Evolutionary conservation across 768 basidiomycete genomes (phyloP).

Genomic region (Sistotremastrum suecicum): DNA sequence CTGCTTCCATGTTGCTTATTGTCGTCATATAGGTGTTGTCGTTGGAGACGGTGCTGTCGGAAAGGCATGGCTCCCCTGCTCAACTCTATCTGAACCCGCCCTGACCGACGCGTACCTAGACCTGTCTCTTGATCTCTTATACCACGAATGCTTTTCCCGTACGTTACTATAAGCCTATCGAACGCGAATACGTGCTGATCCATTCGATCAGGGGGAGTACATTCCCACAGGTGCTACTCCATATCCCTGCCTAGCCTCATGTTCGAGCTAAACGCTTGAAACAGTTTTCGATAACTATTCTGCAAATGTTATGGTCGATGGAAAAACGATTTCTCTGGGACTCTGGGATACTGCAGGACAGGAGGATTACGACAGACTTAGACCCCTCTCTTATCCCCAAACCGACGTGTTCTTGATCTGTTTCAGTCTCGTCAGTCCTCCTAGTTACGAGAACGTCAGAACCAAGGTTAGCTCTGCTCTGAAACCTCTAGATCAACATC

Average conservation of each 20-base stretch:
- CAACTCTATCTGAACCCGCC: neutral
- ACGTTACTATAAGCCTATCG: slow-evolving; percentile 20
- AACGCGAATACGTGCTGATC: slow-evolving; percentile 9
- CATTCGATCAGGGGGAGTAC: slow-evolving; percentile 67
- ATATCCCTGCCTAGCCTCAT: slow-evolving; percentile 6
- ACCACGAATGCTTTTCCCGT: slow-evolving; percentile 97
- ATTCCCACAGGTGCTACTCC: slow-evolving; percentile 69
- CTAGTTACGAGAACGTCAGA: slow-evolving; percentile 96
- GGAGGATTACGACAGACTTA: slow-evolving; percentile 96
- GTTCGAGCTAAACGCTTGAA: slow-evolving; percentile 4
- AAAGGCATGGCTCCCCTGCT: slow-evolving; percentile 39
- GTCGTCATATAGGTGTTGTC: slow-evolving; percentile 65
- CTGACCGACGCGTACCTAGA: slow-evolving; percentile 32
- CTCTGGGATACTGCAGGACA: slow-evolving; percentile 99
- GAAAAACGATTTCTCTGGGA: slow-evolving; percentile 94
- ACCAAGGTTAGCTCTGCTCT: slow-evolving; percentile 58
- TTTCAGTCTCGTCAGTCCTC: slow-evolving; percentile 95
- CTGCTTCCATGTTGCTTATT: slow-evolving; percentile 15
- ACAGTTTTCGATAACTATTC: slow-evolving; percentile 98
- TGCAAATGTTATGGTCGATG: slow-evolving; percentile 97
- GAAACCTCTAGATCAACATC: neutral
- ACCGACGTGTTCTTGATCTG: slow-evolving; percentile 99
- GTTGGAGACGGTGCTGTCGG: slow-evolving; percentile 98
- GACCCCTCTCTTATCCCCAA: slow-evolving; percentile 96
- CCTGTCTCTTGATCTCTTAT: slow-evolving; percentile 97